These are phyloP conservation scores for Paecilomyces sp. DNA, from an alignment of 2,329 filamentous ascomycete species.

Conservation along the genomic window DNA sequence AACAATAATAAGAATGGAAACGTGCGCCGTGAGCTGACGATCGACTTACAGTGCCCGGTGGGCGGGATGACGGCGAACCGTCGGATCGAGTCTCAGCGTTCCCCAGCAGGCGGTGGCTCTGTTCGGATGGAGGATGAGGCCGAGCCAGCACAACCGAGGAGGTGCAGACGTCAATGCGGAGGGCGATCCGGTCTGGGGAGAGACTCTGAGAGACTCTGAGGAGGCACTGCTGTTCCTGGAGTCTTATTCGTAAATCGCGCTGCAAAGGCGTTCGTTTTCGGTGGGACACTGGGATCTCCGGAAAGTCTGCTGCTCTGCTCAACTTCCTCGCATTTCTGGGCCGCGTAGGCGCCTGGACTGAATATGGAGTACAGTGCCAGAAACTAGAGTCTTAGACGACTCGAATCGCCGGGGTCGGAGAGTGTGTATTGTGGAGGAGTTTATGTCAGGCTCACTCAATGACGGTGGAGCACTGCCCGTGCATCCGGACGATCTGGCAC, in stretches of 20 bases:
- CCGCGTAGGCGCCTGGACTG: background rate
- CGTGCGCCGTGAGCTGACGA: background rate
- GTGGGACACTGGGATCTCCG: background rate
- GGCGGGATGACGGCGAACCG: background rate
- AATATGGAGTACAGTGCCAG: too few species aligned
- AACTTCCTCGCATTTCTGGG: background rate
- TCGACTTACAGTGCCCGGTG: background rate
- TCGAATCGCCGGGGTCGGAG: background rate
- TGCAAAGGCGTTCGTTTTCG: background rate
- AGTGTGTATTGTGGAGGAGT: background rate
- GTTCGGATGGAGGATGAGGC: background rate
- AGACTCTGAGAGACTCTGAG: background rate
- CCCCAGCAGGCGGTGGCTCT: background rate
- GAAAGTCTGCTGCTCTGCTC: background rate
- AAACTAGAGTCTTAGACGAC: background rate
- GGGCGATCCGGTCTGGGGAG: background rate
- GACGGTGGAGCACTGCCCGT: background rate
- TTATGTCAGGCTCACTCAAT: slow-evolving; percentile 1
- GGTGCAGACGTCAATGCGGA: background rate
- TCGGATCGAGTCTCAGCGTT: background rate
- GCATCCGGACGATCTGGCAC: background rate
- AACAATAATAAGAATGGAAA: background rate
- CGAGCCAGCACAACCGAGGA: background rate
- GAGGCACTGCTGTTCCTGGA: background rate
- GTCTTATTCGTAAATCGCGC: background rate